Evolutionary conservation across 768 basidiomycete species (phyloP), one percentile per base, ranked within the genome.

Genomic region (Glaciozyma martinii): DNA sequence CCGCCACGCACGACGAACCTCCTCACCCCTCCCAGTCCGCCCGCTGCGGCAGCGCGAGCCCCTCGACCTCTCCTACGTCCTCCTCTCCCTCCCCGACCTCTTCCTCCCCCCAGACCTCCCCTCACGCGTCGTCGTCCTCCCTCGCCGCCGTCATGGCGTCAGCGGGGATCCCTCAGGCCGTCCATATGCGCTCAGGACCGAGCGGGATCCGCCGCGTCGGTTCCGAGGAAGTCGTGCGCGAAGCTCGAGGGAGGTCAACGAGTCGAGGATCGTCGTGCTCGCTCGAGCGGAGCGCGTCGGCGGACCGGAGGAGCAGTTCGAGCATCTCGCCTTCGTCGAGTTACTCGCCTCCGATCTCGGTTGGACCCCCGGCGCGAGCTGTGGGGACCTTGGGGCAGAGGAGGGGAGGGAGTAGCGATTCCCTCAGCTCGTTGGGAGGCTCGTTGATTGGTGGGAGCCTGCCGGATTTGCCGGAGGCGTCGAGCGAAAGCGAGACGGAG

Each of bases 281-380:
- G 25, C 59, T 67, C 33, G 70, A 71, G 64, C 56, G 66, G 25
- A 60, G 59, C 8, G 63, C 63, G 58, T 60, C 58, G 1, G 60
- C 70, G 9, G 59, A 63, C 27, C 4, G 60, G 27, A 49, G 50
- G 21, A 61, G 61, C 44, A 65, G 61, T 37, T 56, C 62, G 50
- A 46, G 32, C 42, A 66, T 71, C 59, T 67, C 66, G 40, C 66
- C 70, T 4, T 47, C 58, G 7, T 61, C 66, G 16, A 37, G 47
- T 2, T 67, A 66, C 63, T 29, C 61, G 63, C 60, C 67, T 5
- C 25, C 46, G 37, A 44, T 25, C 29, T 40, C 54, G 16, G 13
- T 23, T 7, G 56, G 46, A 3, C 5, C 32, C 32, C 23, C 32
- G 32, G 18, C 56, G 10, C 32, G 32, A 29, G 12, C 30, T 10